Percentiles rank a stretch among this genome's conserved stretches.
phyloP scores from a whole-genome alignment of 2,329 filamentous ascomycete species.

The Diaporthe longicolla region DNA sequence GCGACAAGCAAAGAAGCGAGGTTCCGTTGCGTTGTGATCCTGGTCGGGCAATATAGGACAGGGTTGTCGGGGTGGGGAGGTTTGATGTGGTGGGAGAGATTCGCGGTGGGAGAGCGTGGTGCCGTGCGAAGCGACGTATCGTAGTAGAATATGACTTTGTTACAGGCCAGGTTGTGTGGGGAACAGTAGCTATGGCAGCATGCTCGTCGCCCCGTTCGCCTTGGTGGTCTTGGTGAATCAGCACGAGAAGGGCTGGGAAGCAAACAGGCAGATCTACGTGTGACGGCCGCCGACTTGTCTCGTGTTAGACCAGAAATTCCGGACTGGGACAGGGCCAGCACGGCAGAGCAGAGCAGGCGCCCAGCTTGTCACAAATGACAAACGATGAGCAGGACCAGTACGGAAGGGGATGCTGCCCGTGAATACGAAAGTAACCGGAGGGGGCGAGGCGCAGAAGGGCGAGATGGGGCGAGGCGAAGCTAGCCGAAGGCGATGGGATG shows the following conservation, averaged over 20 bases:
- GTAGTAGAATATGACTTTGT: neutral
- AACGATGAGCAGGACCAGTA: neutral
- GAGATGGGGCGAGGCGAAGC: slow-evolving; percentile 8
- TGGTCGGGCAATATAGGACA: slow-evolving; percentile 18
- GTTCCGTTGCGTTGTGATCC: slow-evolving; percentile 32
- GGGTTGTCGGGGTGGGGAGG: slow-evolving; percentile 20
- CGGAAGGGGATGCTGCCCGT: neutral
- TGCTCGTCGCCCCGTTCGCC: slow-evolving; percentile 13
- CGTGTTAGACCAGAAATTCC: neutral
- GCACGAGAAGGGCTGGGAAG: neutral
- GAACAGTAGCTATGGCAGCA: slow-evolving; percentile 1
- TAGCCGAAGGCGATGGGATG: neutral
- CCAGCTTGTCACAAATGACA: slow-evolving; percentile 13
- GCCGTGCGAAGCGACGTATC: slow-evolving; percentile 12
- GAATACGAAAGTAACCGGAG: slow-evolving; percentile 27
- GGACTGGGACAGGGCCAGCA: neutral
- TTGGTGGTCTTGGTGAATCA: slow-evolving; percentile 16
- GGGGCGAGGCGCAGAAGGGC: slow-evolving; percentile 12
- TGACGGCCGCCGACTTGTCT: slow-evolving; percentile 18
- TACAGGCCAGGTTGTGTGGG: slow-evolving; percentile 22
- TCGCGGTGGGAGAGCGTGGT: slow-evolving; percentile 4
- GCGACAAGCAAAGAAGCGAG: slow-evolving; percentile 29
- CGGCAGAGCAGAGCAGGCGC: neutral
- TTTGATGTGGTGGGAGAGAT: slow-evolving; percentile 26
- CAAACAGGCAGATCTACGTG: slow-evolving; percentile 30